Percentiles rank a stretch among this genome's conserved stretches.
Conservation (phyloP, 257 asterid genomes). For the Salvia miltiorrhiza region DNA sequence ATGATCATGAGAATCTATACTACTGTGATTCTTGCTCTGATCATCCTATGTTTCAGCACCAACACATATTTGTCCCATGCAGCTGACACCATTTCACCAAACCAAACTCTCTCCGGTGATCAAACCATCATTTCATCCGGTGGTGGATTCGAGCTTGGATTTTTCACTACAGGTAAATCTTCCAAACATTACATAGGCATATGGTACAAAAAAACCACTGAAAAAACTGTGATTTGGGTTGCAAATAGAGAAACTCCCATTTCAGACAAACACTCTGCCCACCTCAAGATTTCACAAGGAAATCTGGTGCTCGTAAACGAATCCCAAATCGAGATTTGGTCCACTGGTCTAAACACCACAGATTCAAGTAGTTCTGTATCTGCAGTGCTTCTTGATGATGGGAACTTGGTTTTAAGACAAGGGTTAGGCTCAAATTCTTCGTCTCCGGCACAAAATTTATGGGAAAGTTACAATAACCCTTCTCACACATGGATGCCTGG, state of each 20-base stretch:
- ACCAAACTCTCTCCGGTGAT: conserved; percentile 34
- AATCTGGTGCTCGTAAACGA: conserved; percentile 46
- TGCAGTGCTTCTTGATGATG: conserved; percentile 58
- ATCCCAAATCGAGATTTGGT: conserved; percentile 44
- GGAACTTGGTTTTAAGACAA: conserved; percentile 53
- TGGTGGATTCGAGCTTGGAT: conserved; percentile 38
- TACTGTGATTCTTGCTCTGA: conserved; percentile 6
- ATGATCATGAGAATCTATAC: conserved; percentile 8
- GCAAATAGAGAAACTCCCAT: conserved; percentile 53
- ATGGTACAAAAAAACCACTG: conserved; percentile 34
- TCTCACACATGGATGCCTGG: conserved; percentile 69
- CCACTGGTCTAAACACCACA: conserved; percentile 38
- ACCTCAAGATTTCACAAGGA: conserved; percentile 28
- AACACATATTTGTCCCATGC: conserved; percentile 8
- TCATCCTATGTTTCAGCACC: conserved; percentile 19
- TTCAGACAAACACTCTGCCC: conserved; percentile 26
- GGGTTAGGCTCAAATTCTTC: conserved; percentile 26
- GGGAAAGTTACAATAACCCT: conserved; percentile 66
- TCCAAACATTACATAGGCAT: conserved; percentile 43
- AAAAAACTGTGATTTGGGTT: conserved; percentile 43
- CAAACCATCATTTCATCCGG: conserved; percentile 43
- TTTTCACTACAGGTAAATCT: conserved; percentile 44
- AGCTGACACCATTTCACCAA: conserved; percentile 34
- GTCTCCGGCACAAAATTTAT: conserved; percentile 7
- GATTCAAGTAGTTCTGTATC: conserved; percentile 14